Evolutionary conservation across 345 rosid species (phyloP).

Genomic region (Brassica carinata): DNA sequence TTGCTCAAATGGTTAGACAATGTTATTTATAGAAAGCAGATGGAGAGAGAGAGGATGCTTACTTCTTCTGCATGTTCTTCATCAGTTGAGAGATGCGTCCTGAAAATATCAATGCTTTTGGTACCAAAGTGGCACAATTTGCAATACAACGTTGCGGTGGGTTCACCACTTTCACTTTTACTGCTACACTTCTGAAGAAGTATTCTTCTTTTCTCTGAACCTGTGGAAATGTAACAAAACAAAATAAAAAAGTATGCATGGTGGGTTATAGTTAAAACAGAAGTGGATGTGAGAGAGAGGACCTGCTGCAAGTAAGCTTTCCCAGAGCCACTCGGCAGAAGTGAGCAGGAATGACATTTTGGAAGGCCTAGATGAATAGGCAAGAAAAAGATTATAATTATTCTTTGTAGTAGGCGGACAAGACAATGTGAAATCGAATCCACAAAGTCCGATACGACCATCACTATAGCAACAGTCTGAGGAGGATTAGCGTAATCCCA

Average conservation of each 20-base stretch:
- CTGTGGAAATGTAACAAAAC: neutral
- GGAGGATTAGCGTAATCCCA: neutral
- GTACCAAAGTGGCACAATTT: no score
- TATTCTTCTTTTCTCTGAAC: neutral
- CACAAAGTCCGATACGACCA: neutral
- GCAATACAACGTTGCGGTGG: neutral
- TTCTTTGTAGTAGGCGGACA: neutral
- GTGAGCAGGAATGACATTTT: conserved; percentile 1
- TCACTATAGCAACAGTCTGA: no score
- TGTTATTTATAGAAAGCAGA: no score
- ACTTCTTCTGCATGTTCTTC: no score
- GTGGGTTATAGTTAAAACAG: no score
- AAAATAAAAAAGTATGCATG: no score
- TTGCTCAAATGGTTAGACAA: no score
- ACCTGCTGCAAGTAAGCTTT: no score
- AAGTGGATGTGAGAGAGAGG: neutral
- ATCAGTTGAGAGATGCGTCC: no score
- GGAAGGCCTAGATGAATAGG: neutral
- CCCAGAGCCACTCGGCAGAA: neutral
- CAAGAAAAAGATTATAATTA: neutral
- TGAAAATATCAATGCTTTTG: no score
- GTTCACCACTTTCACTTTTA: neutral
- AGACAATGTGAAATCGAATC: neutral
- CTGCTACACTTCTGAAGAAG: neutral
- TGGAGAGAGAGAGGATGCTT: no score